Evolutionary conservation across 1,284 basidiomycete species (phyloP).

Genomic region (Pyrrhoderma lamaoense): DNA sequence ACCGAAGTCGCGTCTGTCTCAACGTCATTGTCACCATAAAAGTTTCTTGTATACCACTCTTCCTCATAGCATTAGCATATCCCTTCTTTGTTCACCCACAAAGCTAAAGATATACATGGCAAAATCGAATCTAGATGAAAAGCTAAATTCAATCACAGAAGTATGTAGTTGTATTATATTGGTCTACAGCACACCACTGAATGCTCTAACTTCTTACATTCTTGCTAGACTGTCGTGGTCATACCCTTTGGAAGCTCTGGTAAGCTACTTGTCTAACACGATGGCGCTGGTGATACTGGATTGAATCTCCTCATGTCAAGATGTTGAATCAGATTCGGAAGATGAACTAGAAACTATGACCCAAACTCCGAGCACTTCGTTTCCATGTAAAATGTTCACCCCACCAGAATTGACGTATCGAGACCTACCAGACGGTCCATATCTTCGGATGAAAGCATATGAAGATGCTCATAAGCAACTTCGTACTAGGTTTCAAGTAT

Average conservation of each 20-base stretch:
- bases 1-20: too few relatives aligned
- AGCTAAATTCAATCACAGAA: slow-evolving; percentile 11
- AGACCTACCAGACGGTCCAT: slow-evolving; percentile 36
- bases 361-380: slow-evolving; percentile 15
- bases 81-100: too few relatives aligned
- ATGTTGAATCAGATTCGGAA: slow-evolving; percentile 6
- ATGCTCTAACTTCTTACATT: not conserved
- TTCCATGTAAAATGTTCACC: slow-evolving; percentile 18
- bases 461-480: slow-evolving; percentile 43
- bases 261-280: slow-evolving; percentile 11
- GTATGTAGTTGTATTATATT: not conserved
- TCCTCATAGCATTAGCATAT: too few relatives aligned
- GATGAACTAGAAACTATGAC: slow-evolving; percentile 17
- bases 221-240: slow-evolving; percentile 28
- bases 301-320: not conserved
- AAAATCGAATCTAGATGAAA: not conserved
- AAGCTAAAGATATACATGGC: too few relatives aligned
- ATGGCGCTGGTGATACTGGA: not conserved
- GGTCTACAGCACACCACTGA: too few relatives aligned
- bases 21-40: too few relatives aligned
- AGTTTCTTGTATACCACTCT: too few relatives aligned
- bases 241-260: slow-evolving; percentile 28
- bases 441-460: slow-evolving; percentile 41
- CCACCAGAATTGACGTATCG: slow-evolving; percentile 23
- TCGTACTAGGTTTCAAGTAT: slow-evolving; percentile 40